Percentiles rank a stretch among this genome's conserved stretches.
Evolutionary conservation across 2,329 filamentous ascomycete species (phyloP).

Genomic region (Ascosphaera apis): DNA sequence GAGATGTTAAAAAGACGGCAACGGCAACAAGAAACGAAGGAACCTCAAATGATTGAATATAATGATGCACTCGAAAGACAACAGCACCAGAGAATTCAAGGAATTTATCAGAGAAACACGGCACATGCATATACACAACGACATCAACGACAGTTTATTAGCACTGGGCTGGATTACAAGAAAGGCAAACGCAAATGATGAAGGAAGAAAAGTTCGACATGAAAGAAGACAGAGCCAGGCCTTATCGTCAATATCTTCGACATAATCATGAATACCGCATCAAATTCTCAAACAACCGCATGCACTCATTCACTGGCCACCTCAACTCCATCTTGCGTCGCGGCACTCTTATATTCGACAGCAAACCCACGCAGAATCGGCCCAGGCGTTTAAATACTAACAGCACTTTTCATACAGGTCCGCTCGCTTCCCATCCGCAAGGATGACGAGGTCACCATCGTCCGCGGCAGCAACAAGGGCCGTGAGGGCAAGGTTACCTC

Average conservation of each 20-base stretch:
- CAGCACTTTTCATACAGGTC: conserved; percentile 32
- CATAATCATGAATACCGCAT: neutral
- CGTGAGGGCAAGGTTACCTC: conserved; percentile 95
- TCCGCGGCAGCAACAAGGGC: conserved; percentile 88
- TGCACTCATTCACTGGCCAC: neutral
- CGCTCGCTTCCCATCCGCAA: conserved; percentile 93
- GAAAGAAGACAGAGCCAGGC: too few species aligned
- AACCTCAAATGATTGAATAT: too few species aligned
- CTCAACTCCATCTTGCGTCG: neutral
- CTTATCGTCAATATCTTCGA: too few species aligned
- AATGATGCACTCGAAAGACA: too few species aligned
- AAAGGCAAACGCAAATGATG: too few species aligned
- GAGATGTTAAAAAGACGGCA: neutral
- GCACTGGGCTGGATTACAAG: too few species aligned
- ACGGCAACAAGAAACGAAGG: neutral
- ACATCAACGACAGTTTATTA: too few species aligned
- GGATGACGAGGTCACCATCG: conserved; percentile 84
- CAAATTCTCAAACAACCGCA: neutral
- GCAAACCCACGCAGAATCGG: neutral
- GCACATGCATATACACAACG: too few species aligned
- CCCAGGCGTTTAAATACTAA: conserved; percentile 1
- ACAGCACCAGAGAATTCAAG: too few species aligned
- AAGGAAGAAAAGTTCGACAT: too few species aligned
- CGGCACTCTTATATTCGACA: neutral
- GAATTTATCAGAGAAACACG: too few species aligned